Evolutionary conservation across 116 monocot species (phyloP).

Genomic region (Posidonia oceanica): DNA sequence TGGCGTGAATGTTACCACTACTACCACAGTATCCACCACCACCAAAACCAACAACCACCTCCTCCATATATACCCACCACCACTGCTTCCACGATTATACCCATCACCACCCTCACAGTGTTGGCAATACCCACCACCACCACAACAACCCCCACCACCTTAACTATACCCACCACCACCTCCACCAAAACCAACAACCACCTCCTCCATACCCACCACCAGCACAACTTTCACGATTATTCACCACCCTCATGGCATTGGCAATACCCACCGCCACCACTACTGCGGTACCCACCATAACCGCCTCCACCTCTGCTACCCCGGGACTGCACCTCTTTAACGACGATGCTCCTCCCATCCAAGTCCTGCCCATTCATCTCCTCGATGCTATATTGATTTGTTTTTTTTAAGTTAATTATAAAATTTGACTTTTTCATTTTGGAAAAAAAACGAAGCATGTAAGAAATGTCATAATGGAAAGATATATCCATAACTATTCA

Average conservation of each 20-base stretch:
- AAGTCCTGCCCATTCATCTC: constrained; percentile 73
- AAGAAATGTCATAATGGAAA: too few relatives aligned
- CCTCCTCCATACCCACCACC: too few relatives aligned
- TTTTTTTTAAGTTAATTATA: too few relatives aligned
- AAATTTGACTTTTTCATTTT: too few relatives aligned
- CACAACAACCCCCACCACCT: too few relatives aligned
- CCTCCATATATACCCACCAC: constrained; percentile 5
- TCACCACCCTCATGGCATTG: constrained; percentile 18
- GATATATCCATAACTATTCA: too few relatives aligned
- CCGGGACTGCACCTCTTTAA: constrained; percentile 23
- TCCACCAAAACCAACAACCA: too few relatives aligned
- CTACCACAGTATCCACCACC: constrained; percentile 8
- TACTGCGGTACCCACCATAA: constrained; percentile 2
- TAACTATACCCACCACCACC: too few relatives aligned
- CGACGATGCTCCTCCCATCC: constrained; percentile 48
- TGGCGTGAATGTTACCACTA: too few relatives aligned
- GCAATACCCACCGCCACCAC: constrained; percentile 16
- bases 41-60: constrained; percentile 13
- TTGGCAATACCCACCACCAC: constrained; percentile 2
- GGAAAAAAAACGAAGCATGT: too few relatives aligned
- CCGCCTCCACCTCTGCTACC: constrained; percentile 14
- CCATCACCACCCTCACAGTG: constrained; percentile 7
- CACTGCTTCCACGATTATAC: constrained; percentile 20
- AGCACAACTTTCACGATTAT: too few relatives aligned
- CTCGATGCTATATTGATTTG: too few relatives aligned